Evolutionary conservation across 148 eudicot genomes (phyloP).

Genomic region (Rhododendron mucronatum): DNA sequence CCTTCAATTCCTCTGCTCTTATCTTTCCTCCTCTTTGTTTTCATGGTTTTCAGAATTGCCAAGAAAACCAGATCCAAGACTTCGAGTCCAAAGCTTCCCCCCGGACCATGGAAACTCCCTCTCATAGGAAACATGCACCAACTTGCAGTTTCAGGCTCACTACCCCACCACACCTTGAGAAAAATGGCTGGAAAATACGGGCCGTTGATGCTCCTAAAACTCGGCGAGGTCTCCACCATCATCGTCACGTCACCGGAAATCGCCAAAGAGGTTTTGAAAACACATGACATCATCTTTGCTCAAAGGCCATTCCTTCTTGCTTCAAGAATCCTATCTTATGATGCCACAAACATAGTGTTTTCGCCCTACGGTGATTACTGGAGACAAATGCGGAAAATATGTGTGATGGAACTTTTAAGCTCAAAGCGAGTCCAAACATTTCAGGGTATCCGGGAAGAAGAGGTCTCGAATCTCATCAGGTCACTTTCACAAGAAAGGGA

Average conservation of each 20-base stretch:
- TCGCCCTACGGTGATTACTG: not conserved
- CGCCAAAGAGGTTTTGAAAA: not conserved
- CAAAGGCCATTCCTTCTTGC: not conserved
- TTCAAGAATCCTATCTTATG: not conserved
- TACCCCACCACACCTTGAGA: conserved; percentile 1
- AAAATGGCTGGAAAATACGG: not conserved
- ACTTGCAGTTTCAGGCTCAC: not conserved
- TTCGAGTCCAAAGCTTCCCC: not conserved
- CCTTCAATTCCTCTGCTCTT: not conserved
- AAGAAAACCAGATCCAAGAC: not conserved
- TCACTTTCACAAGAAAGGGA: not conserved
- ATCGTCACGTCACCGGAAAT: not conserved
- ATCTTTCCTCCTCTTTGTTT: not conserved
- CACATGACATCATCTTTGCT: conserved; percentile 3
- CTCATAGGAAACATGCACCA: conserved; percentile 8
- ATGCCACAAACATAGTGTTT: not conserved
- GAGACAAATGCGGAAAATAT: not conserved
- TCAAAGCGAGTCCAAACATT: not conserved
- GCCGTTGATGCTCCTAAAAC: not conserved
- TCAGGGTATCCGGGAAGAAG: conserved; percentile 2
- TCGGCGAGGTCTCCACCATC: not conserved
- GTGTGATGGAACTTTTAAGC: not conserved
- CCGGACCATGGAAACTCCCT: conserved; percentile 4
- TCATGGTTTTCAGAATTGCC: not conserved
- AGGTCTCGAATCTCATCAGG: not conserved